Evolutionary conservation across 176 grass and related monocot genomes (phyloP).

Genomic region (Tuctoria greenei): DNA sequence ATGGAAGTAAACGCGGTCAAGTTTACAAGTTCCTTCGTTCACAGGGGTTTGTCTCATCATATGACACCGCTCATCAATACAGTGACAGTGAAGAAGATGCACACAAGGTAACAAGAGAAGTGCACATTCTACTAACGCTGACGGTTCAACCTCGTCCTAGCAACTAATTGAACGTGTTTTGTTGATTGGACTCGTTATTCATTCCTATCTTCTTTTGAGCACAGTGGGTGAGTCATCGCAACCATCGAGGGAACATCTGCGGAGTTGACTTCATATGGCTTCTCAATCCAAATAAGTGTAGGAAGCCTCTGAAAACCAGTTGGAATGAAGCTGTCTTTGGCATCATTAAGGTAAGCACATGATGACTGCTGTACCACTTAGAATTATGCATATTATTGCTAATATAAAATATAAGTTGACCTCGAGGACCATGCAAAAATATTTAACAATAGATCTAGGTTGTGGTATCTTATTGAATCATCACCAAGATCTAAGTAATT

Average conservation of each 20-base stretch:
- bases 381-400: constrained; percentile 26
- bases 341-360: constrained; percentile 77
- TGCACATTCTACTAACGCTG: constrained; percentile 22
- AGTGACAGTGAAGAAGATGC: constrained; percentile 85
- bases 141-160: constrained; percentile 12
- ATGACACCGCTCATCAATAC: constrained; percentile 84
- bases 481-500: constrained; percentile 16
- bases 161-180: not conserved
- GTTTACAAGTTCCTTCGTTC: constrained; percentile 94
- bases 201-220: too few species aligned
- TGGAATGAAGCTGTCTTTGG: constrained; percentile 95
- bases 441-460: constrained; percentile 24
- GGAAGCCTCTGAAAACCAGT: constrained; percentile 82
- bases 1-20: constrained; percentile 92
- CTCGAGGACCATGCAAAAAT: constrained; percentile 32
- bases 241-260: constrained; percentile 91
- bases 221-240: constrained; percentile 95
- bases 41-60: constrained; percentile 87
- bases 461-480: constrained; percentile 13
- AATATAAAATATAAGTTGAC: constrained; percentile 37
- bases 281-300: constrained; percentile 71
- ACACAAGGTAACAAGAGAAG: constrained; percentile 65
- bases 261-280: constrained; percentile 99
- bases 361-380: constrained; percentile 24
- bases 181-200: not conserved